Percentiles rank a stretch among this genome's conserved stretches.
These are phyloP conservation scores for Phytophthora megakarya DNA, from an alignment of 352 stramenopile genomes.

Conservation along the genomic window DNA sequence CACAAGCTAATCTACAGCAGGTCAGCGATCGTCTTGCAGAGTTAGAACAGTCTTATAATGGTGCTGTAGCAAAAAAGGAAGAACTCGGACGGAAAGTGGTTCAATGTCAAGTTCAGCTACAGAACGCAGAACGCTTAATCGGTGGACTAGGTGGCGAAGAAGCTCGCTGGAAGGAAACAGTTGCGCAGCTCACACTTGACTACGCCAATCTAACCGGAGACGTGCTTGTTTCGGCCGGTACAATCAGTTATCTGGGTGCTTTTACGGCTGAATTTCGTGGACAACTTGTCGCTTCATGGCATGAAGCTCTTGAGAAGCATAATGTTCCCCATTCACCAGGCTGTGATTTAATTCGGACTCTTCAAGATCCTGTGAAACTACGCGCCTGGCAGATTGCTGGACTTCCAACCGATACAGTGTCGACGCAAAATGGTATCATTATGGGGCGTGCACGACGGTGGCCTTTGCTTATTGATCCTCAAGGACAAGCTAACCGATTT, in stretches of 20 bases:
- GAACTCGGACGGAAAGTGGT: constrained; percentile 89
- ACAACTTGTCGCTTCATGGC: constrained; percentile 65
- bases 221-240: constrained; percentile 84
- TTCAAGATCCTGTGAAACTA: constrained; percentile 90
- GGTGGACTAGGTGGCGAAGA: constrained; percentile 85
- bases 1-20: constrained; percentile 82
- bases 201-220: constrained; percentile 85
- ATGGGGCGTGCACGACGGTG: constrained; percentile 85
- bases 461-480: constrained; percentile 91
- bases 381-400: constrained; percentile 88
- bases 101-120: constrained; percentile 89
- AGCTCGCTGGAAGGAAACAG: constrained; percentile 83
- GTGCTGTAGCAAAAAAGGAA: constrained; percentile 90
- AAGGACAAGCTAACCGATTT: constrained; percentile 93
- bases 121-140: constrained; percentile 88
- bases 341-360: constrained; percentile 86
- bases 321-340: constrained; percentile 75
- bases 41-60: constrained; percentile 86
- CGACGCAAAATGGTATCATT: constrained; percentile 95
- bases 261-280: constrained; percentile 90
- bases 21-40: constrained; percentile 86
- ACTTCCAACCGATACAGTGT: constrained; percentile 88
- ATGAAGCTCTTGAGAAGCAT: constrained; percentile 62
- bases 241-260: constrained; percentile 87
- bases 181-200: constrained; percentile 75